Evolutionary conservation across 2,329 filamentous ascomycete genomes (phyloP), one percentile per base, ranked within the genome.

Genomic region (Penicillium sp.): DNA sequence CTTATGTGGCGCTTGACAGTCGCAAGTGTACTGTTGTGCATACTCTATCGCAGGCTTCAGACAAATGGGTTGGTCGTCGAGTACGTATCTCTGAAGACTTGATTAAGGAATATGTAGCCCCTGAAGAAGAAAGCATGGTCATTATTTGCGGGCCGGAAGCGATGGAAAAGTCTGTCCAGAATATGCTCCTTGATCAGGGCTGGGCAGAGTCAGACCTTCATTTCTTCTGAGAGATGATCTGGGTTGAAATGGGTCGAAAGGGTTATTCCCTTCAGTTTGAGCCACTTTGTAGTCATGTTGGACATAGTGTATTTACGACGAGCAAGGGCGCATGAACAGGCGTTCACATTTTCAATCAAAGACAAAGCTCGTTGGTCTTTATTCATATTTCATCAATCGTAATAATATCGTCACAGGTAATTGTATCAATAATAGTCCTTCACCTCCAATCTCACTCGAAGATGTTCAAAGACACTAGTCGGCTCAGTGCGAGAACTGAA

Each of bases 141-240:
- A 73, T 96, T 55, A 80, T 96, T 15, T 96, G 92, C 74, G 92
- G 92, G 2, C 92, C 92, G 0, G 84, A 82, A 62, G 75, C 86
- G 3, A 78, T 96, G 77, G 90, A 95, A 75, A 86, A 85, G 66
- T 84, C 80, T 54, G 85, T 84, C 4, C 81, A 82, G 60, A 70
- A 76, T 44, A 81, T 83, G 25, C 69, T 89, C 64, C 69, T 79
- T 51, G 80, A 78, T 12, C 76, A 87, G 70, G 89, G 89, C 0
- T 95, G 90, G 89, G 77, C 71, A 8, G 86, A 90, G 58, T 82
- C 86, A 14, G 85, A 92, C 69, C 66, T 94, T 62, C 69, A 92
- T 62, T 90, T 93, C 73, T 95, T 94, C 68, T 94, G 73, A 61
- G 18, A 22, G 44, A 26, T 33, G 23, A 8, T 20, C 18, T 35